Conservation (phyloP, 2,329 filamentous ascomycete species). For the Beauveria sp. region DNA sequence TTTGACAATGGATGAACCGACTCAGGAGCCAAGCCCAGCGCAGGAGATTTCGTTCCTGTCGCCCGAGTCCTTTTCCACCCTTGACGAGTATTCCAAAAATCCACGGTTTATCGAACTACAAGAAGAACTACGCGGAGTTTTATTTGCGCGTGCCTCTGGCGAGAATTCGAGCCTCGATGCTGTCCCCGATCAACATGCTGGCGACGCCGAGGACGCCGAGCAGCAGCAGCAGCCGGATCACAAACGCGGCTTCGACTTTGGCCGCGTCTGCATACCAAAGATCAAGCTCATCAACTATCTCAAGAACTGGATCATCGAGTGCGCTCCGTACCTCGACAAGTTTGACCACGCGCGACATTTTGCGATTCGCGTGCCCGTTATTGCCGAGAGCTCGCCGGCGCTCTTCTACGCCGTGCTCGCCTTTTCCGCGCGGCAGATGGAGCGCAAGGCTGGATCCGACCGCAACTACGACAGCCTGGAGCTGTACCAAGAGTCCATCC, state of each 20-base stretch:
- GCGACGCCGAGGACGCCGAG: not conserved
- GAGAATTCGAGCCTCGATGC: conserved; percentile 22
- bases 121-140: conserved; percentile 34
- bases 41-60: conserved; percentile 9
- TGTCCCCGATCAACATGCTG: conserved; percentile 16
- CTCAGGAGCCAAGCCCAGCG: not conserved
- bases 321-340: conserved; percentile 44
- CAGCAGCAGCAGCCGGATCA: not conserved
- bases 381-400: conserved; percentile 37
- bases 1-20: not conserved
- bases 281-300: conserved; percentile 26
- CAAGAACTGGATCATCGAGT: conserved; percentile 44
- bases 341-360: conserved; percentile 47
- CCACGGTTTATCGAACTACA: conserved; percentile 37
- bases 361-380: conserved; percentile 39
- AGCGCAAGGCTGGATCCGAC: conserved; percentile 39
- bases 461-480: conserved; percentile 42
- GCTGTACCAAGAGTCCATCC: conserved; percentile 45
- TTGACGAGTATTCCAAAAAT: conserved; percentile 27
- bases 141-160: conserved; percentile 28
- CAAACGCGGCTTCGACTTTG: conserved; percentile 19
- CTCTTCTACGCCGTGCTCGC: conserved; percentile 44
- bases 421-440: conserved; percentile 45
- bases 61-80: conserved; percentile 17
- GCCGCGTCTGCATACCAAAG: conserved; percentile 20